Base-by-base conservation (phyloP, 2,329 filamentous ascomycete species). In the Cladosporium sp. region DNA sequence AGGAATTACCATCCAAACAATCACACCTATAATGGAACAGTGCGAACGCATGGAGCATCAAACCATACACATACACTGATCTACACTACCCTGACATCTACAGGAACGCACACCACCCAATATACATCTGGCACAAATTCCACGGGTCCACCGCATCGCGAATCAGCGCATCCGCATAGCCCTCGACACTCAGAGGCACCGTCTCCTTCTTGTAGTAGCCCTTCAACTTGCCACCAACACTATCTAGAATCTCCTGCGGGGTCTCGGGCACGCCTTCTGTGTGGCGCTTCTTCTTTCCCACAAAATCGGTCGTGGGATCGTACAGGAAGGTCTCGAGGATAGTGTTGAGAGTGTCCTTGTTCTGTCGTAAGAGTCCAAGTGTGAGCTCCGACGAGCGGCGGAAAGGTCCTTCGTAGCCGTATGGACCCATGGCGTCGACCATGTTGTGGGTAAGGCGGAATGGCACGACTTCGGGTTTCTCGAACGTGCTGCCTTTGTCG, bases 401-500 rank as follows among this genome's bases (percentile, higher is more conserved):
- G 79, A 97, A 99, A 0, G 95, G 93, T 0, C 95, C 82, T 77
- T 98, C 95, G 76, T 95, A 92, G 67, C 93, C 92, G 75, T 96
- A 94, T 26, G 96, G 89, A 5, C 95, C 95, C 88, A 99, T 98
- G 12, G 95, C 96, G 69, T 96, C 92, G 40, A 96, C 88, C 94
- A 99, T 98, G 79, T 99, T 99, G 83, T 97, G 94, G 4, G 95
- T 99, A 50, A 99, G 84, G 18, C 96, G 91, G 83, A 99, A 99
- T 1, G 95, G 96, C 1, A 99, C 95, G 33, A 91, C 84, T 78
- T 99, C 95, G 0, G 95, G 94, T 78, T 96, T 96, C 68, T 93
- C 90, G 76, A 99, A 98, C 0, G 93, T 97, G 49, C 94, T 86
- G 1, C 95, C 95, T 72, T 99, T 99, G 82, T 99, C 96, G 77